Evolutionary conservation across 2,329 filamentous ascomycete species (phyloP).

Genomic region (Aotearoamyces nothofagi): DNA sequence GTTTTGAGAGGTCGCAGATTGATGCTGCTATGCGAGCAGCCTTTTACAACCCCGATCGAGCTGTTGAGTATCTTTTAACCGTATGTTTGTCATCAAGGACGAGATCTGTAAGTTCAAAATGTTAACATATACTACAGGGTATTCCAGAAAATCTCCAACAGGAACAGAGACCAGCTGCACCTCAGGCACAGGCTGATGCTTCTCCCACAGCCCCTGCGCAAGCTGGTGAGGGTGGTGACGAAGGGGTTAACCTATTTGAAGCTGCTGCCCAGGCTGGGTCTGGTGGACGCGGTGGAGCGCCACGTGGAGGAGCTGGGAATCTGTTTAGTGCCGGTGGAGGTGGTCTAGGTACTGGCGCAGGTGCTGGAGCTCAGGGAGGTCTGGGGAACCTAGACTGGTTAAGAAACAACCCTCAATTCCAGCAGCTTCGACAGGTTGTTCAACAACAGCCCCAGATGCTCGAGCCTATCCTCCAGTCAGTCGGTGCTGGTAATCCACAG

Average conservation of each 20-base stretch:
- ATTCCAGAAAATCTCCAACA: conserved; percentile 76
- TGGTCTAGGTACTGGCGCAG: conserved; percentile 33
- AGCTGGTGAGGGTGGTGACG: conserved; percentile 40
- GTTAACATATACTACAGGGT: conserved; percentile 42
- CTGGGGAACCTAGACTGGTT: conserved; percentile 83
- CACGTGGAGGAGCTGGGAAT: conserved; percentile 24
- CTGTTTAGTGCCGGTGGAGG: conserved; percentile 26
- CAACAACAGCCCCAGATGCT: conserved; percentile 98
- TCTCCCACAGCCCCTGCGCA: conserved; percentile 25
- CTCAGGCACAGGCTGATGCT: conserved; percentile 27
- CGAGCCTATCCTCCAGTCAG: conserved; percentile 92
- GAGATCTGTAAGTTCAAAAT: no score
- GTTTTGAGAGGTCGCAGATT: conserved; percentile 77
- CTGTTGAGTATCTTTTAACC: conserved; percentile 86
- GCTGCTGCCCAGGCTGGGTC: conserved; percentile 75
- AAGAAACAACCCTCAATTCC: conserved; percentile 91
- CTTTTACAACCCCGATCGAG: conserved; percentile 92
- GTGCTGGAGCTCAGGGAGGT: conserved; percentile 31
- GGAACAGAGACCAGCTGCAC: conserved; percentile 44
- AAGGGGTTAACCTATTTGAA: conserved; percentile 79
- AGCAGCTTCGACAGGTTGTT: conserved; percentile 91
- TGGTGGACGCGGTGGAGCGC: conserved; percentile 27
- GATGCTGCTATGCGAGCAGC: conserved; percentile 91
- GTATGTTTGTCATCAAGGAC: no score
- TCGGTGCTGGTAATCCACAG: conserved; percentile 87